phyloP scores from a whole-genome alignment of 495 filamentous ascomycete genomes.

The Penicilliopsis zonata region DNA sequence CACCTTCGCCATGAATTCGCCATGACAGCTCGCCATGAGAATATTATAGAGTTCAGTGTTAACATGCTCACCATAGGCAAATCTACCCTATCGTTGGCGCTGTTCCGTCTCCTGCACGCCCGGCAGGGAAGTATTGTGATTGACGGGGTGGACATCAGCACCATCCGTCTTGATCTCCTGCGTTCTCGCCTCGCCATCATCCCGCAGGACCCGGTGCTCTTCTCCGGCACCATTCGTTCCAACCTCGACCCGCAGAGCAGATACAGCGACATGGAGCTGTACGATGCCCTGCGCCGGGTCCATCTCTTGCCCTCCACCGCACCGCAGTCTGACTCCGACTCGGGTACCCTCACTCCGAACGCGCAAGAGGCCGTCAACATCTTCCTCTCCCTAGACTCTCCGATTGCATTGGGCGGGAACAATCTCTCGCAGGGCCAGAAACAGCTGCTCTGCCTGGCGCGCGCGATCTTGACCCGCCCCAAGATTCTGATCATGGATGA shows the following conservation, averaged over 20 bases:
- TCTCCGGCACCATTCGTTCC: conserved; percentile 38
- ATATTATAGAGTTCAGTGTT: too few species aligned
- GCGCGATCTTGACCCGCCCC: conserved; percentile 57
- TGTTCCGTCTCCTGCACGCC: conserved; percentile 37
- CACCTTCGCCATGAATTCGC: too few species aligned
- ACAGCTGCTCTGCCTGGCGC: conserved; percentile 66
- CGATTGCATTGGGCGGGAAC: conserved; percentile 52
- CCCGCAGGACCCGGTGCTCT: conserved; percentile 39
- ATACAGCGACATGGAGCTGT: conserved; percentile 45
- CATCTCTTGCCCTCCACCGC: conserved; percentile 10
- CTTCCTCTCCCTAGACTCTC: conserved; percentile 32
- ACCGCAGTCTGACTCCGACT: not conserved
- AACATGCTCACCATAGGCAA: too few species aligned
- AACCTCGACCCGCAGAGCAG: conserved; percentile 41
- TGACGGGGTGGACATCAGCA: conserved; percentile 37
- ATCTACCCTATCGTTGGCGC: conserved; percentile 26
- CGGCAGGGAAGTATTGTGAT: conserved; percentile 30
- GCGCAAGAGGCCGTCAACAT: conserved; percentile 39
- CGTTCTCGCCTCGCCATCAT: conserved; percentile 36
- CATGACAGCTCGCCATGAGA: too few species aligned
- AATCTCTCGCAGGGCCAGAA: conserved; percentile 67
- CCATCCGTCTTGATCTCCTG: conserved; percentile 27
- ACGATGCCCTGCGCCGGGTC: conserved; percentile 48
- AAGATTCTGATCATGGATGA: conserved; percentile 68
- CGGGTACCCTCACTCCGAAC: conserved; percentile 19